A percentile compares a stretch with the other conserved stretches of the same genome.
Evolutionary conservation across 2,329 filamentous ascomycete genomes (phyloP).

Genomic region (Myrmaecium sp.): DNA sequence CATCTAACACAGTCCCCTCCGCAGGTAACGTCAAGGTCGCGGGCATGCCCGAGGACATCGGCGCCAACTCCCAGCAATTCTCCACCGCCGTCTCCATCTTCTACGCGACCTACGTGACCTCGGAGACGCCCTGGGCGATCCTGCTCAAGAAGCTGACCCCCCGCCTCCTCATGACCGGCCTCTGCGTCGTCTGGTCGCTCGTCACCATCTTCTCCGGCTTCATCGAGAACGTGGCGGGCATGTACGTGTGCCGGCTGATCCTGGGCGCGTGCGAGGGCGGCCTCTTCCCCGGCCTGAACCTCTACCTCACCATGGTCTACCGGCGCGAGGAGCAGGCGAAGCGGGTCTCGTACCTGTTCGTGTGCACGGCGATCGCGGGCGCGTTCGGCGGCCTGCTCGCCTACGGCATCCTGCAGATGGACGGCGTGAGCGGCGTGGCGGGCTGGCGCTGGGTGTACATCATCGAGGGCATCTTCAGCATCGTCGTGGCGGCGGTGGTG

Average conservation of each 20-base stretch:
- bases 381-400: conserved; percentile 22
- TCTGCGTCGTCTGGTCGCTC: conserved; percentile 31
- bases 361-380: conserved; percentile 17
- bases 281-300: conserved; percentile 22
- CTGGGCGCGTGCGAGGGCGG: conserved; percentile 9
- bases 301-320: conserved; percentile 26
- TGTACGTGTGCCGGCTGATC: conserved; percentile 25
- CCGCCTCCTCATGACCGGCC: conserved; percentile 21
- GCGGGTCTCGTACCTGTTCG: conserved; percentile 24
- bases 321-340: conserved; percentile 24
- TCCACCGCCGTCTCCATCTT: conserved; percentile 34
- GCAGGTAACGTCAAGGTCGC: conserved; percentile 31
- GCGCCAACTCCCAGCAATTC: conserved; percentile 24
- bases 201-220: conserved; percentile 33
- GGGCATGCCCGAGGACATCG: conserved; percentile 29
- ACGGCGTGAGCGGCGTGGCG: conserved; percentile 25
- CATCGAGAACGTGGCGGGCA: conserved; percentile 22
- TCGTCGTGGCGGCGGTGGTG: conserved; percentile 14
- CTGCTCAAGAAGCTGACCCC: conserved; percentile 30
- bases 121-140: conserved; percentile 31
- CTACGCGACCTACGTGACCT: conserved; percentile 33
- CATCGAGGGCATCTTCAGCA: conserved; percentile 9
- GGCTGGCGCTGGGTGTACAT: conserved; percentile 21
- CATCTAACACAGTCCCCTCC: neutral
- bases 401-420: conserved; percentile 25